Conservation (phyloP, 1,284 basidiomycete species). For the Marasmius oreades region DNA sequence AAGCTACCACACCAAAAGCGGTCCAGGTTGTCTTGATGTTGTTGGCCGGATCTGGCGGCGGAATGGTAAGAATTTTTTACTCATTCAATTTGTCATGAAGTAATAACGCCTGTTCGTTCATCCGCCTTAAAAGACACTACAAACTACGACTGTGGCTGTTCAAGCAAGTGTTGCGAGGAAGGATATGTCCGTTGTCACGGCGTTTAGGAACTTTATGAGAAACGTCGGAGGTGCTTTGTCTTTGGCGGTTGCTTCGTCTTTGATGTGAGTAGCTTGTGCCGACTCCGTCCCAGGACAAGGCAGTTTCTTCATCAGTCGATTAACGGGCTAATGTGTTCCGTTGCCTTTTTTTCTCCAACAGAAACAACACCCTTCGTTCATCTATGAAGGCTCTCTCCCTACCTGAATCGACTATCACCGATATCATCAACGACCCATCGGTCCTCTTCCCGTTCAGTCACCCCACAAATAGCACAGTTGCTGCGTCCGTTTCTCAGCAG, state of each 20-base stretch:
- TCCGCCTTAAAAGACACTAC: slow-evolving; percentile 41
- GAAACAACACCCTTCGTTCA: slow-evolving; percentile 51
- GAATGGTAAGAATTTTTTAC: slow-evolving; percentile 39
- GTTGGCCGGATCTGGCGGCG: slow-evolving; percentile 65
- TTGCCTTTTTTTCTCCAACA: no score
- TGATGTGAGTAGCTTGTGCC: slow-evolving; percentile 39
- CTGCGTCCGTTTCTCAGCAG: slow-evolving; percentile 9
- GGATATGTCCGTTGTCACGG: slow-evolving; percentile 72
- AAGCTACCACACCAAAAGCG: slow-evolving; percentile 42
- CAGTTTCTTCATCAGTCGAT: neutral
- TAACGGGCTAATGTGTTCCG: neutral
- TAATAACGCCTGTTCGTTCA: neutral
- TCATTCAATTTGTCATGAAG: neutral
- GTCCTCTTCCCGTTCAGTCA: slow-evolving; percentile 32
- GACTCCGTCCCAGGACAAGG: neutral
- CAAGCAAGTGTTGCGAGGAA: slow-evolving; percentile 64
- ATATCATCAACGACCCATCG: slow-evolving; percentile 48
- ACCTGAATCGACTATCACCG: slow-evolving; percentile 30
- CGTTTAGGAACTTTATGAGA: slow-evolving; percentile 65
- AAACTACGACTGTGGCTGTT: slow-evolving; percentile 64
- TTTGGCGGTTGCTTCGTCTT: slow-evolving; percentile 57
- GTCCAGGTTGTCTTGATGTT: slow-evolving; percentile 67
- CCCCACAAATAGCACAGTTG: slow-evolving; percentile 32
- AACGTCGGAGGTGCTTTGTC: slow-evolving; percentile 61
- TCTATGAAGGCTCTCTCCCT: slow-evolving; percentile 37